Evolutionary conservation across 139 green algal species (phyloP).

Genomic region (Zygnema cylindricum): DNA sequence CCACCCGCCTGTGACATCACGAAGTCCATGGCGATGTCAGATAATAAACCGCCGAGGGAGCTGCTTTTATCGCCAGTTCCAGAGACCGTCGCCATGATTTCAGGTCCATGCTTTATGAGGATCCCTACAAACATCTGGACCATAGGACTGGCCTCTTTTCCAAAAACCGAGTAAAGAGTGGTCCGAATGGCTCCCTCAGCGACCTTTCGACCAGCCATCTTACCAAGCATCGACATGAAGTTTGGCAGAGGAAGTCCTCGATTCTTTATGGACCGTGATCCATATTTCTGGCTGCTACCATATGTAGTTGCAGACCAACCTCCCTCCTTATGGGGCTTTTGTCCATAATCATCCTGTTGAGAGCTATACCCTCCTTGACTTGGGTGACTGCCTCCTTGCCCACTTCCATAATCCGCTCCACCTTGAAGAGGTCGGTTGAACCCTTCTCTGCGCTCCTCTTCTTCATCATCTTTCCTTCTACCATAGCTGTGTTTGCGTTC

Average conservation of each 20-base stretch:
- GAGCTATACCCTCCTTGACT: slow-evolving; percentile 1
- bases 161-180: neutral
- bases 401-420: neutral
- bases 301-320: neutral
- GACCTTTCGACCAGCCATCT: neutral
- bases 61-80: too few relatives aligned
- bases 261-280: neutral
- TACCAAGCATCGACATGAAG: neutral
- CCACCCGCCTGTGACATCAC: too few relatives aligned
- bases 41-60: neutral
- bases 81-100: neutral
- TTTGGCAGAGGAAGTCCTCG: neutral
- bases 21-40: too few relatives aligned
- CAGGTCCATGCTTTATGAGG: neutral
- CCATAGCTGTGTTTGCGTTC: neutral
- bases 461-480: neutral
- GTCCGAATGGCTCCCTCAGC: neutral
- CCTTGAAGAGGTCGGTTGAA: neutral
- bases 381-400: neutral
- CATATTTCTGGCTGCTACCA: neutral
- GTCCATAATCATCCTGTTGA: neutral
- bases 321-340: neutral
- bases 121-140: neutral
- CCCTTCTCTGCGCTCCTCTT: neutral
- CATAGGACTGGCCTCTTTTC: slow-evolving; percentile 25